phyloP scores from a whole-genome alignment of 345 rosid species.

The Salix dunnii region DNA sequence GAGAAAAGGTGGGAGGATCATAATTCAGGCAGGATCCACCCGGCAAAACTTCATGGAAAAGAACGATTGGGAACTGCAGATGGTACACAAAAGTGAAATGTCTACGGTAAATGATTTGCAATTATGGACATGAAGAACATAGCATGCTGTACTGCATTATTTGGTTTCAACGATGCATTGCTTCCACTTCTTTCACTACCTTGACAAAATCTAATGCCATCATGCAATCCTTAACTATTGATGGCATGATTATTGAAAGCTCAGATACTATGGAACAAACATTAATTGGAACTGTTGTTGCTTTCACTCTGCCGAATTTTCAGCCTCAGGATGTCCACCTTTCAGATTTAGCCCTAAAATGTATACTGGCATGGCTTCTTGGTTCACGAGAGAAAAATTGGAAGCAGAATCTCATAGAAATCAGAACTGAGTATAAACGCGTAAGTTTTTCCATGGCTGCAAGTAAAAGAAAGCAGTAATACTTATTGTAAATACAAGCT shows the following conservation, averaged over 20 bases:
- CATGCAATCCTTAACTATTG: neutral
- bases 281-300: neutral
- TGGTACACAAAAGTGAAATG: neutral
- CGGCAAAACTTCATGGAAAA: neutral
- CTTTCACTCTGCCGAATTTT: neutral
- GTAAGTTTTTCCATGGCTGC: neutral
- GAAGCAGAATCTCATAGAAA: neutral
- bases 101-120: neutral
- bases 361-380: neutral
- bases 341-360: neutral
- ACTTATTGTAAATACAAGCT: neutral
- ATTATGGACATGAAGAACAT: constrained; percentile 6
- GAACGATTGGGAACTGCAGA: neutral
- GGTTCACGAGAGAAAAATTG: neutral
- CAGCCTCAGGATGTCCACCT: neutral
- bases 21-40: constrained; percentile 4
- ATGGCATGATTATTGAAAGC: neutral
- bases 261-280: too few species aligned
- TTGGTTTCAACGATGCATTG: neutral
- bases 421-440: neutral
- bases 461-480: neutral
- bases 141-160: constrained; percentile 12
- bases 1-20: constrained; percentile 8
- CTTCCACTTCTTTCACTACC: constrained; percentile 4
- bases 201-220: neutral